Evolutionary conservation across 495 filamentous ascomycete genomes (phyloP).

Genomic region (Trichoderma virens): DNA sequence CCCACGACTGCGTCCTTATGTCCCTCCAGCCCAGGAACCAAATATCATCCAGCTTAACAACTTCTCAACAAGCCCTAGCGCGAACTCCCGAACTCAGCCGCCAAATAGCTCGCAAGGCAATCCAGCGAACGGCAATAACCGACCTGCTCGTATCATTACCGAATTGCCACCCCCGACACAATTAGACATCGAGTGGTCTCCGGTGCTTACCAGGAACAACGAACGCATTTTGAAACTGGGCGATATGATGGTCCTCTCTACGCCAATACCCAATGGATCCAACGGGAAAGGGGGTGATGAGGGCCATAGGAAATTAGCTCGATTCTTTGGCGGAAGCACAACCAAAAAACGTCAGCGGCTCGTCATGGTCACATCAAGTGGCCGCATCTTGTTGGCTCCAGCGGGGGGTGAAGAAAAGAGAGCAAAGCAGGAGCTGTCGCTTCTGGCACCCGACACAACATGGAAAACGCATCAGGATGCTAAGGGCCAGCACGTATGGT

Average conservation of each 20-base stretch:
- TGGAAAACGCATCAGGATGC: slow-evolving; percentile 75
- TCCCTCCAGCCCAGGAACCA: slow-evolving; percentile 68
- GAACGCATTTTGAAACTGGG: slow-evolving; percentile 94
- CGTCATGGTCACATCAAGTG: slow-evolving; percentile 92
- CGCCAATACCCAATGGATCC: slow-evolving; percentile 63
- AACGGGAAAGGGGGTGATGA: slow-evolving; percentile 49
- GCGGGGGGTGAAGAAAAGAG: slow-evolving; percentile 94
- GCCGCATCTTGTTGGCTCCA: slow-evolving; percentile 81
- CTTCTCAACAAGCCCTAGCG: slow-evolving; percentile 34
- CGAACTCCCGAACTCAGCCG: slow-evolving; percentile 31
- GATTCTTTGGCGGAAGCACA: slow-evolving; percentile 83
- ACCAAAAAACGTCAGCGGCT: slow-evolving; percentile 90
- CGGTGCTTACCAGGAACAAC: slow-evolving; percentile 81
- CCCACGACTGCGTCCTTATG: slow-evolving; percentile 79
- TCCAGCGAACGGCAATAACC: slow-evolving; percentile 36
- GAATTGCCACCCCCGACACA: slow-evolving; percentile 94
- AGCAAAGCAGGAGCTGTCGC: slow-evolving; percentile 79
- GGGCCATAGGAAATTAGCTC: slow-evolving; percentile 71
- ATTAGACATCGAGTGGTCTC: slow-evolving; percentile 98
- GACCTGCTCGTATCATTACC: slow-evolving; percentile 79
- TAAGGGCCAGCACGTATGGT: slow-evolving; percentile 82
- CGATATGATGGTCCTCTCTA: slow-evolving; percentile 73
- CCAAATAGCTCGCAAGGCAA: background rate
- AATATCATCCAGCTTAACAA: slow-evolving; percentile 71
- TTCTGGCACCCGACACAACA: slow-evolving; percentile 60